Evolutionary conservation across 192 early-diverging fungal species (phyloP), one percentile per base, ranked within the genome.

Genomic region (Podila horticola): DNA sequence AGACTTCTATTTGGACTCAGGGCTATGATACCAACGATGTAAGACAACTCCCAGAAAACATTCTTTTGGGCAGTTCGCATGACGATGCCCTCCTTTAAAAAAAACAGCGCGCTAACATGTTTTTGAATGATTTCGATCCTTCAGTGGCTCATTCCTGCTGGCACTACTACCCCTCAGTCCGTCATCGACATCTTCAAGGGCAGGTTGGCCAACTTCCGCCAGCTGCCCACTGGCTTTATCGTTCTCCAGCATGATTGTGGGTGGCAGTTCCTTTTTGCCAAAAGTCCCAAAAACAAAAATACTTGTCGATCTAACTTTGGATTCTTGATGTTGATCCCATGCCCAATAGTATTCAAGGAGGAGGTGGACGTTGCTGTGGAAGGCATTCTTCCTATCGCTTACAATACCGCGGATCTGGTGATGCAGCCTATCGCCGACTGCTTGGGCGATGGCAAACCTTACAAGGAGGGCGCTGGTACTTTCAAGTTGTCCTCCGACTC

Each of bases 11-110:
- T 31, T 89, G 88, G 88, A 82, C 83, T 41, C 74, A 82, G 62
- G 75, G 51, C 38, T 83, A 85, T 65, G 88, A 90, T 63, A 88
- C 87, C 38, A 73, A 87, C 74, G 88, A 90, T 51, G 74, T 75
- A 69, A 75, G 61, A 45, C 41, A 15, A 3, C 41, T 17, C 41
- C 41, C 41, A 45, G 17, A 33, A 9, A 34, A 19, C 2, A 6
- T 5, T 15, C n/a, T 70, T 61, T n/a, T n/a, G n/a, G n/a, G n/a
- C n/a, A n/a, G n/a, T n/a, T n/a, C n/a, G n/a, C n/a, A n/a, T n/a
- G 34, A 11, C 34, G 34, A 36, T 10, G 34, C 59, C 26, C 19
- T 11, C 15, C 30, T 61, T 31, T 17, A 45, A 17, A 45, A 17
- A 45, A 17, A 1, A 4, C 41, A 17, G 15, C 41, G 41, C 0